Base-by-base conservation (phyloP, 2,329 filamentous ascomycete species). In the Paraconiothyrium brasiliense region DNA sequence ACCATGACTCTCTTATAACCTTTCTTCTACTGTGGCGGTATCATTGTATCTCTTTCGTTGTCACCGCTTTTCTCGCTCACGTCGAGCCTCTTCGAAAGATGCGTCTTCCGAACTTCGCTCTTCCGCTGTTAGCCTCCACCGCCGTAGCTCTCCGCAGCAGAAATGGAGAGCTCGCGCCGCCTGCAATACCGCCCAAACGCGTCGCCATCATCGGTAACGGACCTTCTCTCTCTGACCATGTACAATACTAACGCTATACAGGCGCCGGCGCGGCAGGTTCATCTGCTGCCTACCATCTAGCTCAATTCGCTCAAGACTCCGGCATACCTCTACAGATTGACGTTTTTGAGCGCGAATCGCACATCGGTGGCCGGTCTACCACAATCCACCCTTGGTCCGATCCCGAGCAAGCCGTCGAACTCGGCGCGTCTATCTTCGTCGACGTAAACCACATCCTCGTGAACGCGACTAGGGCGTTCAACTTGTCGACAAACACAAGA, bases 401-500 rank as follows among this genome's bases (percentile, higher is more conserved):
- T 69, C 83, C 89, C 1, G 66, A 81, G 0, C 82, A 89, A 43
- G 90, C 91, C 1, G 86, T 97, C 39, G 95, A 99, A 77, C 84
- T 98, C 0, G 95, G 95, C 16, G 95, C 92, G 11, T 94, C 91
- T 63, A 97, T 98, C 70, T 99, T 98, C 75, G 92, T 98, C 48
- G 78, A 90, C 52, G 86, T 91, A 47, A 99, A 98, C 74, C 83
- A 88, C 43, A 97, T 97, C 71, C 85, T 99, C 43, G 87, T 89
- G 70, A 89, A 91, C 58, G 91, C 93, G 0, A 89, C 87, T 8
- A 80, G 85, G 35, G 84, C 87, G 14, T 93, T 97, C 73, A 87
- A 87, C n/a, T 87, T 99, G 3, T 80, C 82, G 0, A 80, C 87
- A 2, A 66, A 69, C 2, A 67, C 59, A 9, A 54, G 66, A 13